phyloP scores from a whole-genome alignment of 2,329 filamentous ascomycete species.

The Chalara sp. region DNA sequence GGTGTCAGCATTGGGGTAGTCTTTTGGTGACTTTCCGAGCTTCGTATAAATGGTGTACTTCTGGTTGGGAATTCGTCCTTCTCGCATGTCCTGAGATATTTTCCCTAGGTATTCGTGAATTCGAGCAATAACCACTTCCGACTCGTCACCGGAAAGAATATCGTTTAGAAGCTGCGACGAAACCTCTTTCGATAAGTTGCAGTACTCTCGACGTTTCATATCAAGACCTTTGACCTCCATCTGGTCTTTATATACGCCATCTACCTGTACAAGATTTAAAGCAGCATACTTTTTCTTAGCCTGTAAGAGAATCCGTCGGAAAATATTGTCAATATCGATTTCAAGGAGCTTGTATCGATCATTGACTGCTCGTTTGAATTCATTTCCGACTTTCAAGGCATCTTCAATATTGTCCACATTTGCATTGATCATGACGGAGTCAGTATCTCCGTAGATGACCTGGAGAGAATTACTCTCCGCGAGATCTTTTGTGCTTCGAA shows the following conservation, averaged over 20 bases:
- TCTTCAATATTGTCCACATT: constrained; percentile 91
- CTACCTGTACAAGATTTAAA: constrained; percentile 83
- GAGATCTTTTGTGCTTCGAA: constrained; percentile 90
- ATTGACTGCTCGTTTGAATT: constrained; percentile 94
- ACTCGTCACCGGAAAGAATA: constrained; percentile 88
- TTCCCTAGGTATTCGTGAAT: constrained; percentile 92
- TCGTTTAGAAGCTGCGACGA: constrained; percentile 87
- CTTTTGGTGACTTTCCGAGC: constrained; percentile 85
- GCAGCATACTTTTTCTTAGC: constrained; percentile 99
- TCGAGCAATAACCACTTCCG: constrained; percentile 77
- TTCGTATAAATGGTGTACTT: constrained; percentile 99
- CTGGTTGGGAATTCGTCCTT: constrained; percentile 62
- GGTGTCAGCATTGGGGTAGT: constrained; percentile 88
- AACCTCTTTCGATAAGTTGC: constrained; percentile 88
- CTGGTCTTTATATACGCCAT: constrained; percentile 87
- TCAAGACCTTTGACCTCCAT: constrained; percentile 98
- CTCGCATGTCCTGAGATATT: constrained; percentile 79
- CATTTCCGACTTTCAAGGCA: constrained; percentile 82
- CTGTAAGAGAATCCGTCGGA: constrained; percentile 85
- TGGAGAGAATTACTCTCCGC: constrained; percentile 86
- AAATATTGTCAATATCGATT: constrained; percentile 97
- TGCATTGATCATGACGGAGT: constrained; percentile 99
- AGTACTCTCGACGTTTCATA: constrained; percentile 97
- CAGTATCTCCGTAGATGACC: constrained; percentile 97
- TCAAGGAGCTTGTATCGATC: constrained; percentile 87